These are phyloP conservation scores for Trichoderma semiorbis DNA, from an alignment of 2,329 filamentous ascomycete species.

Conservation along the genomic window DNA sequence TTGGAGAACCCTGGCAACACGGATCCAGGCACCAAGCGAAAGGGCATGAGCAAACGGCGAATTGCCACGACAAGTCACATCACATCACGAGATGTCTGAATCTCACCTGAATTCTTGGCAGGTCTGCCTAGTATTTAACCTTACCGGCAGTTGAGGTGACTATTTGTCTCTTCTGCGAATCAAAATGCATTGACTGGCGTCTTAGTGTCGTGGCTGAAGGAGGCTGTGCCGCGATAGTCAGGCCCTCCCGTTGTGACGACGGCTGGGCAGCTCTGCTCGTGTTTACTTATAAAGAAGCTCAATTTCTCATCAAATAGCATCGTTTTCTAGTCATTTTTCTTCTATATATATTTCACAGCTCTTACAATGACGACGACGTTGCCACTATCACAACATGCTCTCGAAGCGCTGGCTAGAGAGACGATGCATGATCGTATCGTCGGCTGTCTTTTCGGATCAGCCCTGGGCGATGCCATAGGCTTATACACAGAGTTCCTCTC, in stretches of 20 bases:
- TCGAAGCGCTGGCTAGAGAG: conserved; percentile 21
- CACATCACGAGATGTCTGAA: background rate
- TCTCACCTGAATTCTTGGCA: background rate
- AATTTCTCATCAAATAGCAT: background rate
- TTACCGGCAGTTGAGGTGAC: background rate
- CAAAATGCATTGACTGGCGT: background rate
- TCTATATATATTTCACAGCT: background rate
- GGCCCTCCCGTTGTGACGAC: background rate
- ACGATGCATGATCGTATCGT: conserved; percentile 37
- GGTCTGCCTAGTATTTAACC: conserved; percentile 13
- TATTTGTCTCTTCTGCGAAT: background rate
- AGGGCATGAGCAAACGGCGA: background rate
- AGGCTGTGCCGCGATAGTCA: background rate
- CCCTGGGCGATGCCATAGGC: conserved; percentile 52
- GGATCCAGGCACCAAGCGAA: background rate
- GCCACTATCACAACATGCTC: conserved; percentile 21
- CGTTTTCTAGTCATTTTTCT: background rate
- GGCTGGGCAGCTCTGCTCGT: background rate
- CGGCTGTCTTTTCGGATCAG: conserved; percentile 48
- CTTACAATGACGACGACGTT: background rate
- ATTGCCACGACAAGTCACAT: background rate
- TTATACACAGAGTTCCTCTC: conserved; percentile 53
- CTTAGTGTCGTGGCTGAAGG: conserved; percentile 1
- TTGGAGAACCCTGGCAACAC: background rate
- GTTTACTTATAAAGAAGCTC: background rate